Base-by-base conservation (phyloP, 495 filamentous ascomycete species). In the Acidomyces sp. region DNA sequence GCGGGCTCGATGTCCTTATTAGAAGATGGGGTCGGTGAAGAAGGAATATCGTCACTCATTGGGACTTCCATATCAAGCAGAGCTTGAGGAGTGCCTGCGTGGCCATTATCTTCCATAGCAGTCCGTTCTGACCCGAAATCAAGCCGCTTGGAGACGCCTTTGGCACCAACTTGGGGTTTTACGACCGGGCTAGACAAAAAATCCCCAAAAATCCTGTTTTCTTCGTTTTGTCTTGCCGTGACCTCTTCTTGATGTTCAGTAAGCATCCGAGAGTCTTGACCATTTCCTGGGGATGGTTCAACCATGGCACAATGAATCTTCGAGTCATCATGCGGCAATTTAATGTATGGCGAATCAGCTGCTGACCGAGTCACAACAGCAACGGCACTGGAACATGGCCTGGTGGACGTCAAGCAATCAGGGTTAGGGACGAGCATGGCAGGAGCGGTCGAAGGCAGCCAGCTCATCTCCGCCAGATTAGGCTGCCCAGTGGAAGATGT, bases 171-270 rank as follows among this genome's bases (percentile, higher is more conserved):
- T 10, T 13, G 43, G 5, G 35, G 25, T 1, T 39, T 45, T 39
- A 48, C 38, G 16, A 56, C 62, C 6, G 79, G 68, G 29, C 71
- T 80, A 1, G 80, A 79, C 5, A 67, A 61, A 26, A 92, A 65
- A 16, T 77, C 72, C 7, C 82, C 69, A 49, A 88, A 87, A 51
- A 92, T 67, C 6, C 65, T 68, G n/a, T 71, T 74, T 12, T 74
- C 68, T 40, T 80, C 76, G 4, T 62, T 64, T 58, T 90, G 74
- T 29, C 74, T 60, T 54, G 80, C 75, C 25, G 69, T 70, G 9
- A 80, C 69, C 45, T 85, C 82, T 43, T 69, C 75, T 52, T 85
- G 84, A 16, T 71, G 75, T 33, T 83, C 78, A 0, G 83, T 90
- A 26, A 87, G 55, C 3, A 75, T 51, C 48, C 83, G 80, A 3